Base-by-base conservation (phyloP, 306 rosid species). In the Quercus variabilis region DNA sequence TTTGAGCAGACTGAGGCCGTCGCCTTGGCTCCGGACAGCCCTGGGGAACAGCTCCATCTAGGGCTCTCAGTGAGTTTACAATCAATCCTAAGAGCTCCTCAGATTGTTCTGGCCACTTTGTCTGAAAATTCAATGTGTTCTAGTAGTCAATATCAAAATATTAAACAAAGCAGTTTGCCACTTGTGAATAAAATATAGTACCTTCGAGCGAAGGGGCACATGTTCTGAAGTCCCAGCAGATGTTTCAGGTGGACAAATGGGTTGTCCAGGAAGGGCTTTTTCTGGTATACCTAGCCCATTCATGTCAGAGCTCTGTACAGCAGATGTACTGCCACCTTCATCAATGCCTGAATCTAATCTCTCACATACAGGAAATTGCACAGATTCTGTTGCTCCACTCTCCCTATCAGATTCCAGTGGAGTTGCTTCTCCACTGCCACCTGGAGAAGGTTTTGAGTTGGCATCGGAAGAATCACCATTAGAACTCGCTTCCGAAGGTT, bases 61-160 rank as follows among this genome's bases (percentile, higher is more conserved):
- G 86, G 79, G 98, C 94, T 86, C 97, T 93, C 80, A 96, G 83
- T 12, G 99, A 96, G 76, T 96, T 96, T 74, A 96, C 96, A 84
- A 96, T 96, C 90, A 96, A 87, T 58, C 99, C 98, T 77, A 96
- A 81, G 74, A 96, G 97, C 92, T 96, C 99, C 91, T 96, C 99
- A 56, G 99, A 96, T 80, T 93, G 99, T 84, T 93, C 98, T 43
- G 97, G 99, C 97, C 99, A 96, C 87, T 93, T 96, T 64, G 96
- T 89, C 99, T 93, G 87, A 79, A 81, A 74, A 67, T 77, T 17
- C 80, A 85, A 85, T 70, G 56, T 21, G 54, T 74, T 74, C 65
- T 25, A 69, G 81, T 52, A 72, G 51, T 85, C 78, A 78, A 76
- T 52, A 78, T 60, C 56, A 75, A 74, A 73, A 35, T 79, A 75